Evolutionary conservation across 2,329 filamentous ascomycete genomes (phyloP).

Genomic region (Ophiostoma novo-ulmi): DNA sequence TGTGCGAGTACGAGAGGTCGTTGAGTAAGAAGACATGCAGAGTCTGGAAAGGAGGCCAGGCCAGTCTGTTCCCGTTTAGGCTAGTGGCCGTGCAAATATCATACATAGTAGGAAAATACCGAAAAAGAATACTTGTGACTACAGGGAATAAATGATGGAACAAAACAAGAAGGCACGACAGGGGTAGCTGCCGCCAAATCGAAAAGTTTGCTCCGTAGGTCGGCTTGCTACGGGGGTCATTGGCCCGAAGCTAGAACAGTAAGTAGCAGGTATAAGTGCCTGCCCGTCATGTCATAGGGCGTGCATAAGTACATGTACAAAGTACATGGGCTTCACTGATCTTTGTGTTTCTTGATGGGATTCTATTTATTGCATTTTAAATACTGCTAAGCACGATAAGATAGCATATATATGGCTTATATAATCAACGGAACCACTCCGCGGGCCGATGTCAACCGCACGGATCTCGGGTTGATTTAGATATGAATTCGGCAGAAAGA

Average conservation of each 20-base stretch:
- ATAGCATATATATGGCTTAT: not conserved
- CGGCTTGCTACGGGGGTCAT: conserved; percentile 19
- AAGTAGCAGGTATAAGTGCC: not conserved
- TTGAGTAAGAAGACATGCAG: too few species aligned
- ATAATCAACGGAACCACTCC: not conserved
- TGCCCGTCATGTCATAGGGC: conserved; percentile 1
- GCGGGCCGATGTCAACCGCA: conserved; percentile 4
- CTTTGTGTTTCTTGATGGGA: not conserved
- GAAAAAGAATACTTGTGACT: too few species aligned
- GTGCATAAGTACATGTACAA: not conserved
- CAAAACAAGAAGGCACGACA: not conserved
- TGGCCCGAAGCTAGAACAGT: conserved; percentile 17
- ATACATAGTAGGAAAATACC: not conserved
- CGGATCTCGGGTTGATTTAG: not conserved
- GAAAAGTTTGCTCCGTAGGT: conserved; percentile 19
- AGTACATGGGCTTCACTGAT: conserved; percentile 1
- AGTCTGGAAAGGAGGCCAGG: not conserved
- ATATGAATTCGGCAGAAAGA: not conserved
- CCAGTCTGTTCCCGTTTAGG: not conserved
- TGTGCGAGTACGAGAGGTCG: not conserved
- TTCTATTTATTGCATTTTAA: not conserved
- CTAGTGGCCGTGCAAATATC: not conserved
- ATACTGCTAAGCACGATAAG: not conserved
- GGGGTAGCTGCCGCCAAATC: not conserved
- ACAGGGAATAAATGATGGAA: not conserved